These are phyloP conservation scores for Wickerhamiella azymoides DNA, from an alignment of 805 yeast species.

Conservation along the genomic window DNA sequence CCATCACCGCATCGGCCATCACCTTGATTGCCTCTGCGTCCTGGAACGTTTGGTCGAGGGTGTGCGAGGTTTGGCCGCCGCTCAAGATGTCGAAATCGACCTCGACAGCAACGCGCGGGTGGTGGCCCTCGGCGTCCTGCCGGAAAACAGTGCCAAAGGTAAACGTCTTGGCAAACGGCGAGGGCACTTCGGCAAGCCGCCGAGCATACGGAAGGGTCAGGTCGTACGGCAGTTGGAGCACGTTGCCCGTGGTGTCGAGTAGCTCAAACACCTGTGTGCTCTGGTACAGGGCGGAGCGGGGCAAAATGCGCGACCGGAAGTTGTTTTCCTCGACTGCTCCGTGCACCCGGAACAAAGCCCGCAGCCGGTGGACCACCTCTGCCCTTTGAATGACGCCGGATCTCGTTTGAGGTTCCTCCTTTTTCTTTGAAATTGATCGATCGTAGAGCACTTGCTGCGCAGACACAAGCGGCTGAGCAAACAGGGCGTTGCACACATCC, in stretches of 20 bases:
- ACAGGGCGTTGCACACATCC: constrained; percentile 76
- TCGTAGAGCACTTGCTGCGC: constrained; percentile 82
- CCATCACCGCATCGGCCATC: constrained; percentile 53
- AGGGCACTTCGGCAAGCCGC: constrained; percentile 50
- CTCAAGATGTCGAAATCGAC: constrained; percentile 75
- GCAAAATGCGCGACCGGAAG: constrained; percentile 52
- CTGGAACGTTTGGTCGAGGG: constrained; percentile 26
- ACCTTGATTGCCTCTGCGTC: constrained; percentile 87
- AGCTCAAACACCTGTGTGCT: constrained; percentile 62
- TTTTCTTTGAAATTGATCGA: constrained; percentile 12
- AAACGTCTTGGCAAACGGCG: constrained; percentile 45
- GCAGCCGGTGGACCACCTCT: constrained; percentile 46
- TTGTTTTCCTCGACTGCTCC: constrained; percentile 73
- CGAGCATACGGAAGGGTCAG: constrained; percentile 84
- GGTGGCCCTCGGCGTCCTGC: constrained; percentile 37
- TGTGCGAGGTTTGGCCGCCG: constrained; percentile 23
- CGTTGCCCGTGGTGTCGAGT: constrained; percentile 74
- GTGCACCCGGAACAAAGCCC: constrained; percentile 55
- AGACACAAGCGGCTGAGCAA: constrained; percentile 69
- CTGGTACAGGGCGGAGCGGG: constrained; percentile 60
- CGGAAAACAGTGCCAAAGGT: constrained; percentile 75
- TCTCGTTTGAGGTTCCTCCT: background rate
- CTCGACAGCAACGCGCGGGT: constrained; percentile 66
- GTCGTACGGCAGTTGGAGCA: constrained; percentile 80
- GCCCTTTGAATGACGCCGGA: constrained; percentile 44